Evolutionary conservation across 768 basidiomycete genomes (phyloP).

Genomic region (Leccinellum rugosiceps): DNA sequence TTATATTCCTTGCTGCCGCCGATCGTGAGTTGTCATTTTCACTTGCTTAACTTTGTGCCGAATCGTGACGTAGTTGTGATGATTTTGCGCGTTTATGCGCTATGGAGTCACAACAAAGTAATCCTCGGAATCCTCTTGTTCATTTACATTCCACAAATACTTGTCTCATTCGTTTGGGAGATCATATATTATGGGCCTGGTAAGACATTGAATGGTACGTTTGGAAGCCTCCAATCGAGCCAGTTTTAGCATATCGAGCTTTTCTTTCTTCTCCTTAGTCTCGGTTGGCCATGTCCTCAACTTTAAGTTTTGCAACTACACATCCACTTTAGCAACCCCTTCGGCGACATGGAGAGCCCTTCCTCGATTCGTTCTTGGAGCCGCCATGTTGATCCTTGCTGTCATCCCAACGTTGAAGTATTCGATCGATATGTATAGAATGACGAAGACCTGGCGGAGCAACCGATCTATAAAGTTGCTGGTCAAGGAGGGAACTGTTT

Average conservation of each 20-base stretch:
- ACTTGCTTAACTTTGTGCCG: background rate
- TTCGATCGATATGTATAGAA: background rate
- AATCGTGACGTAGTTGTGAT: background rate
- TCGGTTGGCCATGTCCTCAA: background rate
- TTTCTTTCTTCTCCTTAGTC: background rate
- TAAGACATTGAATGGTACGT: background rate
- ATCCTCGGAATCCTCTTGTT: background rate
- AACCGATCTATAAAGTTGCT: background rate
- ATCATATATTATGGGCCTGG: background rate
- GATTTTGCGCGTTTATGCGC: background rate
- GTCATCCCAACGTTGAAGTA: background rate
- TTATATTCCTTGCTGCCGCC: background rate
- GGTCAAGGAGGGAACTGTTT: background rate
- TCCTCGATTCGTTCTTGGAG: background rate
- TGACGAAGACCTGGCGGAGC: background rate
- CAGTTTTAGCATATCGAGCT: background rate
- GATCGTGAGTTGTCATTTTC: background rate
- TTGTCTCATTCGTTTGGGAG: background rate
- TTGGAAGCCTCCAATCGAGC: background rate
- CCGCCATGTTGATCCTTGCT: background rate
- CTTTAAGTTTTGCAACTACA: background rate
- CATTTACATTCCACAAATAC: background rate
- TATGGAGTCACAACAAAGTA: background rate
- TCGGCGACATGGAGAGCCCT: background rate
- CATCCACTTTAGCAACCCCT: background rate